Evolutionary conservation across 768 basidiomycete species (phyloP).

Genomic region (Boletus coccyginus): DNA sequence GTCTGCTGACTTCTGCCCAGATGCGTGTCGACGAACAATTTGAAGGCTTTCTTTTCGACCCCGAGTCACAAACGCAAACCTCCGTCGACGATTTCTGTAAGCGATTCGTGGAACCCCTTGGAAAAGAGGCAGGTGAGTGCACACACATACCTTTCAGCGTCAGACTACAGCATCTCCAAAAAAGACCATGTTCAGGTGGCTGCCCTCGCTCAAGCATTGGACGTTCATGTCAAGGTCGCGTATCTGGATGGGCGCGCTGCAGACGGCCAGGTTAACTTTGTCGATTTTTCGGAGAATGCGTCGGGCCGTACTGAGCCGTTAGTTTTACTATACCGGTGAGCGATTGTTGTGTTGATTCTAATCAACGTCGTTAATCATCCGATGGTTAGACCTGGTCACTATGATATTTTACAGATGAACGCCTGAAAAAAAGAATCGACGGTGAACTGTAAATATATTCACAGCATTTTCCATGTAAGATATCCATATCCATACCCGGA

Average conservation of each 20-base stretch:
- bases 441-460: not conserved
- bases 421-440: conserved; percentile 3
- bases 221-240: conserved; percentile 67
- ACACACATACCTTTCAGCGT: not conserved
- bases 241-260: conserved; percentile 70
- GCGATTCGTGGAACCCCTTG: conserved; percentile 70
- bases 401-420: conserved; percentile 56
- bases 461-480: conserved; percentile 10
- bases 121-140: conserved; percentile 68
- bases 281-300: conserved; percentile 54
- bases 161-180: not conserved
- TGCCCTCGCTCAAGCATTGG: conserved; percentile 67
- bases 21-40: conserved; percentile 61
- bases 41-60: conserved; percentile 72
- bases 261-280: conserved; percentile 59
- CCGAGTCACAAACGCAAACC: conserved; percentile 61
- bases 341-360: not conserved
- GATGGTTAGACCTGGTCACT: conserved; percentile 74
- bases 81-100: conserved; percentile 68
- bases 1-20: conserved; percentile 80
- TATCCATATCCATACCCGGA: not conserved
- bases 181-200: conserved; percentile 80
- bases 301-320: conserved; percentile 50
- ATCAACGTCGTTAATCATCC: not conserved
- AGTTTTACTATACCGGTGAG: conserved; percentile 73